phyloP scores from a whole-genome alignment of 2,329 filamentous ascomycete species.

The Diaporthe sp. region DNA sequence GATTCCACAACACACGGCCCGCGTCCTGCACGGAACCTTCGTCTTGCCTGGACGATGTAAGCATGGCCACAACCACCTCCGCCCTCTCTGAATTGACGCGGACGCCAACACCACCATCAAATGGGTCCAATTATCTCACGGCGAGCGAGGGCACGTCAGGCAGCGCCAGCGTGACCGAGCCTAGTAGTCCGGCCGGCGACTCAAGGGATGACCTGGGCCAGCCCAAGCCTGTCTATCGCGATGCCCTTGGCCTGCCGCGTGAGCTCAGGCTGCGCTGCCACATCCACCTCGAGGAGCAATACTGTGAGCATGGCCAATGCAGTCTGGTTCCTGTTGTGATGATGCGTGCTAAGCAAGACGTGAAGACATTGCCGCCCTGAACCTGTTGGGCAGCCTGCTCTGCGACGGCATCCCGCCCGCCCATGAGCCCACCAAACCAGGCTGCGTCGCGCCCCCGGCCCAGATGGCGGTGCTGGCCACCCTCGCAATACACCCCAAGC shows the following conservation, averaged over 20 bases:
- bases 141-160: slow-evolving; percentile 32
- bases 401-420: slow-evolving; percentile 60
- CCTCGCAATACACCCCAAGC: slow-evolving; percentile 83
- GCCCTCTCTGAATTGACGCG: slow-evolving; percentile 45
- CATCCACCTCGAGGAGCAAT: slow-evolving; percentile 81
- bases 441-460: slow-evolving; percentile 76
- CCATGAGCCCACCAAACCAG: slow-evolving; percentile 53
- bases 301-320: slow-evolving; percentile 53
- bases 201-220: neutral
- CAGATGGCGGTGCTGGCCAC: slow-evolving; percentile 85
- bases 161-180: slow-evolving; percentile 34
- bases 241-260: slow-evolving; percentile 69
- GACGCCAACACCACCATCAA: slow-evolving; percentile 42
- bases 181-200: slow-evolving; percentile 43
- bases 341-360: slow-evolving; percentile 2
- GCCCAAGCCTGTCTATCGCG: slow-evolving; percentile 58
- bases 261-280: slow-evolving; percentile 76
- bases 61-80: slow-evolving; percentile 48
- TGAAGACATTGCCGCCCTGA: slow-evolving; percentile 69
- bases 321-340: neutral
- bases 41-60: slow-evolving; percentile 14
- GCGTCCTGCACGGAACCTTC: slow-evolving; percentile 12
- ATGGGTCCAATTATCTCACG: slow-evolving; percentile 31
- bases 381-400: slow-evolving; percentile 75
- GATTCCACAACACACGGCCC: neutral